Base-by-base conservation (phyloP, 73 alveolate species). In the Uronychia binucleata region DNA sequence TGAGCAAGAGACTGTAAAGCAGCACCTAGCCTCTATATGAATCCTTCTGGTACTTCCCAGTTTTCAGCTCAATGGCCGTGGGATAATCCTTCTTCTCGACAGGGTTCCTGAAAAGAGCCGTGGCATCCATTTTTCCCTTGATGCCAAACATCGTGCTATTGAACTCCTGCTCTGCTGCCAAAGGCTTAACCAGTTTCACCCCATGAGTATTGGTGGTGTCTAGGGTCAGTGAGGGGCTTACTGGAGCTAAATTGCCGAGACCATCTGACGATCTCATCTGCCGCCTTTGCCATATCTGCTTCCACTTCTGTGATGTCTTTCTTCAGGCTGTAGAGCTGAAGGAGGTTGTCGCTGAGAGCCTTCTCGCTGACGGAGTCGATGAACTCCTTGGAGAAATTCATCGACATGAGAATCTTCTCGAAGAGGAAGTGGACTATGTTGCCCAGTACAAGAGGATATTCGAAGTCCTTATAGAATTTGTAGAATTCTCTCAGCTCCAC, bases 131-230 rank as follows among this genome's bases (percentile, higher is more conserved):
- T 31, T 86, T 86, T 1, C 96, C 96, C 59, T 90, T 90, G 26
- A 90, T 82, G 25, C 96, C 96, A 79, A 30, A 90, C 25, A 79
- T 85, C 14, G 34, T 46, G 0, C 93, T 74, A 31, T 85, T 89
- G 79, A 90, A 85, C 59, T 90, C 96, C 74, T 90, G 80, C 35
- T 90, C 96, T 26, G 96, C 85, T 5, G 93, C 96, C n/a, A 90
- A 30, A 59, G 77, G 78, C 14, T 57, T 30, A 31, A 26, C 28
- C 31, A 33, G 78, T 32, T 32, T 75, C 1, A 88, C 60, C 33
- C 81, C 76, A 46, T 74, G 60, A 35, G 46, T 27, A 74, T 88
- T 88, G 58, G 26, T 60, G 19, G 30, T 78, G 59, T 74, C 60
- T 27, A n/a, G n/a, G n/a, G n/a, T n/a, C n/a, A n/a, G n/a, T n/a